These are phyloP conservation scores for Myochromella boudieri DNA, from an alignment of 768 basidiomycete species.

Conservation along the genomic window DNA sequence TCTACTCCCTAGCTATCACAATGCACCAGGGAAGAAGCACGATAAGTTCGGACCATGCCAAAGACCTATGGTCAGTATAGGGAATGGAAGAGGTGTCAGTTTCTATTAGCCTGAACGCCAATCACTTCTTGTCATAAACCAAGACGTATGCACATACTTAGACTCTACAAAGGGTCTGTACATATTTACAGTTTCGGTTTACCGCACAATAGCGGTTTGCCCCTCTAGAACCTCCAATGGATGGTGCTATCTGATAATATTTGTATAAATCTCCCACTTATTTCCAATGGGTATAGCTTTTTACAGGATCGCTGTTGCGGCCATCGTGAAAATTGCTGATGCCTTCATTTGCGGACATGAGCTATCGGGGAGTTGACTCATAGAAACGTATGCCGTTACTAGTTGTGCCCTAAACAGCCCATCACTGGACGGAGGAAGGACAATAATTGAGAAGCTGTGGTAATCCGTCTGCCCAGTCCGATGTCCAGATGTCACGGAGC, in stretches of 20 bases:
- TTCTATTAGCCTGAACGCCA: conserved; percentile 10
- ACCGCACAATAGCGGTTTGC: neutral
- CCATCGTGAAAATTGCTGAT: too few species aligned
- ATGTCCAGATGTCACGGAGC: neutral
- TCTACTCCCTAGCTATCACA: neutral
- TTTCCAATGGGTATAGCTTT: too few species aligned
- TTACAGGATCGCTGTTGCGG: too few species aligned
- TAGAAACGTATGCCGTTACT: too few species aligned
- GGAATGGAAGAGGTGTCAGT: neutral
- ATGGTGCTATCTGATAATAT: too few species aligned
- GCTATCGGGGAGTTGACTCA: too few species aligned
- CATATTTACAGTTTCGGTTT: neutral
- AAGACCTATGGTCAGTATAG: neutral
- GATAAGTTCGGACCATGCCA: neutral
- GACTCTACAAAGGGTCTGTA: neutral
- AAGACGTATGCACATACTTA: neutral
- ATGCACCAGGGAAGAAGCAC: neutral
- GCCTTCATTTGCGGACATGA: too few species aligned
- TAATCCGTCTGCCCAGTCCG: neutral
- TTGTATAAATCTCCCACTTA: too few species aligned
- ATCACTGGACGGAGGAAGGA: too few species aligned
- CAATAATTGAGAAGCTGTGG: too few species aligned
- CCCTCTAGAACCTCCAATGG: neutral
- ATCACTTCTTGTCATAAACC: conserved; percentile 5
- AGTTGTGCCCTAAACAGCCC: too few species aligned